Percentiles rank a stretch among this genome's conserved stretches.
Evolutionary conservation across 352 stramenopile genomes (phyloP).

Genomic region (Phytophthora palmivora): DNA sequence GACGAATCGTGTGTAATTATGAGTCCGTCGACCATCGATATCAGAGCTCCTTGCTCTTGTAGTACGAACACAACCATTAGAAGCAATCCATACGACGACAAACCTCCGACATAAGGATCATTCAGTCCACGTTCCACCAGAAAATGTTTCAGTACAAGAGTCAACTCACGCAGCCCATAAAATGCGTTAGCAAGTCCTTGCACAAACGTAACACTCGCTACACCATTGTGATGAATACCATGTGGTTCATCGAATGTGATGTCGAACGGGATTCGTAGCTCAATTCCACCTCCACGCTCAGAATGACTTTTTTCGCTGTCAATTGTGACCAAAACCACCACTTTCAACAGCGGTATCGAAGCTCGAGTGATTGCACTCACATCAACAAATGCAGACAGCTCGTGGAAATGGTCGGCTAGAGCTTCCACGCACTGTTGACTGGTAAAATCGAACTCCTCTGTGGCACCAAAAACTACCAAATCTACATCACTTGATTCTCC

Average conservation of each 20-base stretch:
- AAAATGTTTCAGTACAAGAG: conserved; percentile 92
- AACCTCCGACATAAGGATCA: conserved; percentile 89
- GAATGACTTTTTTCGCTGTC: neutral
- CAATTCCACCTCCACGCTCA: neutral
- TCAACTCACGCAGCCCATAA: conserved; percentile 83
- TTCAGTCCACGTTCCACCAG: conserved; percentile 88
- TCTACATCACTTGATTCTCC: conserved; percentile 77
- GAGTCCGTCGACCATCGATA: conserved; percentile 30
- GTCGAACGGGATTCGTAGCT: conserved; percentile 71
- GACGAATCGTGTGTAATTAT: conserved; percentile 9
- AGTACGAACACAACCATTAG: conserved; percentile 82
- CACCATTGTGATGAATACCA: conserved; percentile 66
- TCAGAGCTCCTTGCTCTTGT: conserved; percentile 63
- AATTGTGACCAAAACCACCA: conserved; percentile 54
- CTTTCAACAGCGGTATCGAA: conserved; percentile 82
- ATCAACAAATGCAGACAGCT: conserved; percentile 43
- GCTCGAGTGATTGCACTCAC: conserved; percentile 80
- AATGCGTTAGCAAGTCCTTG: conserved; percentile 69
- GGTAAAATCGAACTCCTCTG: conserved; percentile 48
- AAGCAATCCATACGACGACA: conserved; percentile 90
- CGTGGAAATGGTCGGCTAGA: conserved; percentile 37
- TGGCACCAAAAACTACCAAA: conserved; percentile 79
- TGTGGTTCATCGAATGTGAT: conserved; percentile 85
- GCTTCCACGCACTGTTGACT: conserved; percentile 65
- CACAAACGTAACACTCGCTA: conserved; percentile 80